phyloP scores from a whole-genome alignment of 2,329 filamentous ascomycete genomes.

The Diaporthe caulivora region DNA sequence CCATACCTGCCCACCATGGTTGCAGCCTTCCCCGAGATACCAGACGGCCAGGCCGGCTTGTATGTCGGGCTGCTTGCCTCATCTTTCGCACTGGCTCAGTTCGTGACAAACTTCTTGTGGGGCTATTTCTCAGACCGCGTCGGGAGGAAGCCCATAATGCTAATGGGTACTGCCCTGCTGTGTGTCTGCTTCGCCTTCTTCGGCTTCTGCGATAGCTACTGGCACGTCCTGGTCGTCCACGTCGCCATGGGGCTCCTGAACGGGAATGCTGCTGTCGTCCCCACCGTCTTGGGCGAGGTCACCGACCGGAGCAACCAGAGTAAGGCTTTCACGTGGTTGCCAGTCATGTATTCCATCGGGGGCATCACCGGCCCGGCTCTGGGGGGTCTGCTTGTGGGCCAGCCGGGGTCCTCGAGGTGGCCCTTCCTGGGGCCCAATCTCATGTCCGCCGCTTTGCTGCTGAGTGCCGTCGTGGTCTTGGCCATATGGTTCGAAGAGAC shows the following conservation, averaged over 20 bases:
- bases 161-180: conserved; percentile 86
- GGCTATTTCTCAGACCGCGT: conserved; percentile 84
- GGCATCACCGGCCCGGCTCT: conserved; percentile 92
- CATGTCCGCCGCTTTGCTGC: conserved; percentile 78
- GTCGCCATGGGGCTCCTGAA: conserved; percentile 93
- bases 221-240: conserved; percentile 89
- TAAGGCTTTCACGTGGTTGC: conserved; percentile 91
- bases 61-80: conserved; percentile 94
- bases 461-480: conserved; percentile 79
- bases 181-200: conserved; percentile 86
- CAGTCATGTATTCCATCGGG: conserved; percentile 94
- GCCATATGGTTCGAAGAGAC: conserved; percentile 91
- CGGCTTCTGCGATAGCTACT: conserved; percentile 85
- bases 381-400: conserved; percentile 85
- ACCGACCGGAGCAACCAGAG: conserved; percentile 97
- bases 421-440: conserved; percentile 91
- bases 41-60: conserved; percentile 77
- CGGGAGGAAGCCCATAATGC: conserved; percentile 84
- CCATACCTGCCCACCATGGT: conserved; percentile 97
- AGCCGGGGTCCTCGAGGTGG: conserved; percentile 69
- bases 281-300: conserved; percentile 93
- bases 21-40: conserved; percentile 83
- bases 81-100: conserved; percentile 91
- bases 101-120: conserved; percentile 93
- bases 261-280: conserved; percentile 94